Evolutionary conservation across 176 grass and related monocot species (phyloP).

Genomic region (Puya raimondii): DNA sequence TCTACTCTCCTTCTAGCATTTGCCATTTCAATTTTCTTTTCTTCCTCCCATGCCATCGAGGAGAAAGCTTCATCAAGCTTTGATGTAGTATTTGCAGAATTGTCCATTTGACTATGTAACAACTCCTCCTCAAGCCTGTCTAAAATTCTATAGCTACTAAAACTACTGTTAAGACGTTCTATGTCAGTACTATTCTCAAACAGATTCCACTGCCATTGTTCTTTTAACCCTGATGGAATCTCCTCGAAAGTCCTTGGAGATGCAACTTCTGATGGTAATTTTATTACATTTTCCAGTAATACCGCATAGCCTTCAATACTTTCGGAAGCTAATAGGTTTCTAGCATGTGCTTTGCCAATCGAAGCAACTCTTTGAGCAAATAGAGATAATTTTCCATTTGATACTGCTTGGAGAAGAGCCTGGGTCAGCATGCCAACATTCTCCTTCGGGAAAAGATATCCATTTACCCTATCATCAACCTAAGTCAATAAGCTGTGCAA

Average conservation of each 20-base stretch:
- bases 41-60: slow-evolving; percentile 72
- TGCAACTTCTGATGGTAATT: slow-evolving; percentile 51
- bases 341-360: slow-evolving; percentile 60
- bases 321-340: slow-evolving; percentile 78
- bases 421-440: slow-evolving; percentile 43
- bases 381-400: slow-evolving; percentile 57
- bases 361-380: slow-evolving; percentile 60
- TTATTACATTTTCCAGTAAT: slow-evolving; percentile 66
- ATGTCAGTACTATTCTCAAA: slow-evolving; percentile 55
- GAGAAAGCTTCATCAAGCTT: slow-evolving; percentile 51
- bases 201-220: slow-evolving; percentile 76
- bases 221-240: slow-evolving; percentile 60
- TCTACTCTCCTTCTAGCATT: slow-evolving; percentile 52
- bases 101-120: slow-evolving; percentile 37
- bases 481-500: slow-evolving; percentile 30
- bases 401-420: slow-evolving; percentile 45
- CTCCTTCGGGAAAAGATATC: slow-evolving; percentile 67
- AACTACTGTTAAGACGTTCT: slow-evolving; percentile 33
- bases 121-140: slow-evolving; percentile 61
- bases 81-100: slow-evolving; percentile 23
- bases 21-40: slow-evolving; percentile 49
- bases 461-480: slow-evolving; percentile 82
- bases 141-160: slow-evolving; percentile 41
- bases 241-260: slow-evolving; percentile 43
- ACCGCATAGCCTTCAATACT: slow-evolving; percentile 62